These are phyloP conservation scores for Penicillium palitans DNA, from an alignment of 2,329 filamentous ascomycete genomes.

Conservation along the genomic window DNA sequence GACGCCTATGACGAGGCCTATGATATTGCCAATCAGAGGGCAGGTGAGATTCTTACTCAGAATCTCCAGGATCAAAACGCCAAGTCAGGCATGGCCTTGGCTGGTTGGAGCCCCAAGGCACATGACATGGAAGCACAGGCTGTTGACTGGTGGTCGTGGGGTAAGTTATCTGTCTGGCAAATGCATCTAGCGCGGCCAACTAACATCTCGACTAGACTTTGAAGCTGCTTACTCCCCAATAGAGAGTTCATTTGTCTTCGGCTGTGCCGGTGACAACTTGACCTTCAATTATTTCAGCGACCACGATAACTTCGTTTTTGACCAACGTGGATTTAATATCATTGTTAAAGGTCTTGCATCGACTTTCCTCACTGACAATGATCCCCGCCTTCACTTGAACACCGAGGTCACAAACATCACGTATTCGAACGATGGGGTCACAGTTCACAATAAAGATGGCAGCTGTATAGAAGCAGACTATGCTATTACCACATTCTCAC, in stretches of 20 bases:
- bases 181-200: not conserved
- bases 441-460: slow-evolving; percentile 54
- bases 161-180: slow-evolving; percentile 21
- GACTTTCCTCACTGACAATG: slow-evolving; percentile 58
- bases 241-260: slow-evolving; percentile 57
- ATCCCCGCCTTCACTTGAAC: slow-evolving; percentile 59
- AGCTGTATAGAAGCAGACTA: slow-evolving; percentile 61
- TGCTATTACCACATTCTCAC: slow-evolving; percentile 66
- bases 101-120: slow-evolving; percentile 61
- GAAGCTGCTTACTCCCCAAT: slow-evolving; percentile 61
- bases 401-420: slow-evolving; percentile 58
- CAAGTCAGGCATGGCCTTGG: slow-evolving; percentile 60
- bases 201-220: slow-evolving; percentile 48
- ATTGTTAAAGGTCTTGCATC: slow-evolving; percentile 59
- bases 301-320: slow-evolving; percentile 61
- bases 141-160: slow-evolving; percentile 61
- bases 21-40: slow-evolving; percentile 49
- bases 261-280: slow-evolving; percentile 57
- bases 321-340: slow-evolving; percentile 61
- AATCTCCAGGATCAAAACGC: slow-evolving; percentile 63
- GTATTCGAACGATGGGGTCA: slow-evolving; percentile 56
- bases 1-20: slow-evolving; percentile 54
- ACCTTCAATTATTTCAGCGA: slow-evolving; percentile 65
- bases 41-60: slow-evolving; percentile 58
- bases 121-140: slow-evolving; percentile 57